Evolutionary conservation across 352 stramenopile genomes (phyloP).

Genomic region (Phytophthora litchii): DNA sequence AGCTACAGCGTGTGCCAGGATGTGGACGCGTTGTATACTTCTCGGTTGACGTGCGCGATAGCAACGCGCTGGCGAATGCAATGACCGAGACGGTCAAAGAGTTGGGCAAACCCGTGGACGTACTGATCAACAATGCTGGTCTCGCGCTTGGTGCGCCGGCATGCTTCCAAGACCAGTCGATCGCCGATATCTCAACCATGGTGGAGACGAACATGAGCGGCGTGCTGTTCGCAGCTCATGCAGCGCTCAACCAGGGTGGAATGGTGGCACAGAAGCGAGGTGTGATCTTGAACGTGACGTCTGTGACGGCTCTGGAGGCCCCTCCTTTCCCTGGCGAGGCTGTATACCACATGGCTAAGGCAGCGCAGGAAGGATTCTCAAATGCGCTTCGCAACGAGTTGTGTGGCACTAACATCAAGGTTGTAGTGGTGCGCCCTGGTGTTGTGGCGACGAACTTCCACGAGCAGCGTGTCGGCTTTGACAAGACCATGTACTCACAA

Average conservation of each 20-base stretch:
- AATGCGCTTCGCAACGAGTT: constrained; percentile 36
- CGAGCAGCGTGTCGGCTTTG: constrained; percentile 37
- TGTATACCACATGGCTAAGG: constrained; percentile 36
- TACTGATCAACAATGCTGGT: constrained; percentile 38
- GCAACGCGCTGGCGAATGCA: constrained; percentile 14
- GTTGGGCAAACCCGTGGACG: constrained; percentile 24
- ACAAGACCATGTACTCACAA: constrained; percentile 26
- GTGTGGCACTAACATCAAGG: constrained; percentile 38
- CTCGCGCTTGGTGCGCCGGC: constrained; percentile 29
- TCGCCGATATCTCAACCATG: constrained; percentile 34
- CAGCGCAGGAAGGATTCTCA: constrained; percentile 35
- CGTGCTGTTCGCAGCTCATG: constrained; percentile 30
- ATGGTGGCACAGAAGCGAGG: constrained; percentile 30
- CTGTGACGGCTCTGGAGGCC: constrained; percentile 31
- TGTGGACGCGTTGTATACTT: constrained; percentile 16
- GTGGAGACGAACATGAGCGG: constrained; percentile 34
- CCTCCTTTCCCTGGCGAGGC: constrained; percentile 34
- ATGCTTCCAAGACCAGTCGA: constrained; percentile 32
- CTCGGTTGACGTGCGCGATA: constrained; percentile 24
- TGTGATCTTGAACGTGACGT: constrained; percentile 37
- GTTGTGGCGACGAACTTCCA: constrained; percentile 43
- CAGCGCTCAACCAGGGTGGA: constrained; percentile 29
- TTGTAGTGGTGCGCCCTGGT: constrained; percentile 34
- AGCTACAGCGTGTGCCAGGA: constrained; percentile 11
- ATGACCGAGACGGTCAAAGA: constrained; percentile 20